Evolutionary conservation across 1,284 basidiomycete genomes (phyloP), one percentile per base, ranked within the genome.

Genomic region (Trichosporon asahii): DNA sequence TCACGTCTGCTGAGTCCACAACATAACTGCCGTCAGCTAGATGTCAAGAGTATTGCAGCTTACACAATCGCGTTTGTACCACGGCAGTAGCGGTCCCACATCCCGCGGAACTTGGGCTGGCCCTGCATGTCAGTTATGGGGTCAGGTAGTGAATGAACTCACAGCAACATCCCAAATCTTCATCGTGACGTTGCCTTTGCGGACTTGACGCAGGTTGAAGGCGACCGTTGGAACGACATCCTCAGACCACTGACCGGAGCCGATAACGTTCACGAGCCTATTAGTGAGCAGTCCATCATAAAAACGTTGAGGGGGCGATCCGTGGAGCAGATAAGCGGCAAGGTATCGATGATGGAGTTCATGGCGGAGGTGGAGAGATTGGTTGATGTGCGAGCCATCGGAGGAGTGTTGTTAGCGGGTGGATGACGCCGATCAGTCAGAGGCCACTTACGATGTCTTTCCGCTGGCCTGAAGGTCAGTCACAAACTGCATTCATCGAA

Each of bases 61-160:
- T 83, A 98, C 90, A 98, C 89, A 63, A 99, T 91, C 8, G 95
- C 95, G 77, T 95, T 92, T 0, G 95, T 94, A 11, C 95, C 95
- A 70, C 91, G 89, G 82, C 95, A 97, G 82, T 98, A 99, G 55
- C 96, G 86, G 83, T 97, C 94, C 96, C 80, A 88, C 86, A 88
- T 87, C 65, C 85, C 85, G 64, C 95, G 89, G 79, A 98, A 99
- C 78, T 94, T 91, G 1, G 95, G 92, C 85, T 98, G 95, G 18
- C 95, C 95, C 76, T 80, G 64, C 27, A 37, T 12, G 68, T 69
- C 33, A 65, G 67, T 14, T 21, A 23, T 7, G 15, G 12, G 1
- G 2, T 3, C 27, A 1, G 4, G 15, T 31, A 9, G 15, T 31
- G 2, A 37, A 4, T 0, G 8, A 44, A 79, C 78, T 79, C 74